These are phyloP conservation scores for Termitomyces sp. DNA, from an alignment of 768 basidiomycete genomes.

Conservation along the genomic window DNA sequence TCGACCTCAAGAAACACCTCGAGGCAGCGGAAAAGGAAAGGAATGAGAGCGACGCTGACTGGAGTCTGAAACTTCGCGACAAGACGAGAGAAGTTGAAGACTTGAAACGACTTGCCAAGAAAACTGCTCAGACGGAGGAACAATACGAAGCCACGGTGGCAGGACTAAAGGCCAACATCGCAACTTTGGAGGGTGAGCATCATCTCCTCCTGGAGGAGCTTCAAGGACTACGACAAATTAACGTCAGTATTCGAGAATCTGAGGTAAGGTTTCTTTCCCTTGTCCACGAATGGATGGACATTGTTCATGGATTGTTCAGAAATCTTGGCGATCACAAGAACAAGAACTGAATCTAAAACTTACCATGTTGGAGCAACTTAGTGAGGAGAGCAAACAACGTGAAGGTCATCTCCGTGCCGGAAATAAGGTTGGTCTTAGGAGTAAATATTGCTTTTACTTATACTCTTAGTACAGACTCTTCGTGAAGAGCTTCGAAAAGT, in stretches of 20 bases:
- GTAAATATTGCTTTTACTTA: not conserved
- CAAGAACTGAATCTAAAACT: conserved; percentile 45
- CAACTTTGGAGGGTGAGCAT: conserved; percentile 41
- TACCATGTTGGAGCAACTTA: conserved; percentile 50
- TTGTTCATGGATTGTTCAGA: conserved; percentile 17
- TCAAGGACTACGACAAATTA: conserved; percentile 46
- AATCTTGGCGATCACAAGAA: conserved; percentile 29
- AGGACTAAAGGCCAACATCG: conserved; percentile 50
- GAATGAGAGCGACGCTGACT: conserved; percentile 81
- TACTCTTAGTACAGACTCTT: conserved; percentile 49
- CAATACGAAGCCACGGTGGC: conserved; percentile 46
- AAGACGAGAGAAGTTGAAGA: conserved; percentile 75
- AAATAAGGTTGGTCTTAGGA: conserved; percentile 59
- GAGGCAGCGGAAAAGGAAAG: conserved; percentile 72
- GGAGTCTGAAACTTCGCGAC: conserved; percentile 79
- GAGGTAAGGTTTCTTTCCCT: conserved; percentile 50
- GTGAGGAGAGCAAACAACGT: conserved; percentile 68
- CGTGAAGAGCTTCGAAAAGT: conserved; percentile 95
- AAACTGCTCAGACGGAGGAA: conserved; percentile 53
- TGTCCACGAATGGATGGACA: not conserved
- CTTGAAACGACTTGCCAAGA: conserved; percentile 53
- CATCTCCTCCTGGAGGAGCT: conserved; percentile 45
- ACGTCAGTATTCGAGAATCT: conserved; percentile 44
- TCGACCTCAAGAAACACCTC: conserved; percentile 65
- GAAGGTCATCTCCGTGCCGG: conserved; percentile 65